A percentile compares a stretch with the other conserved stretches of the same genome.
Evolutionary conservation across 1,284 basidiomycete genomes (phyloP).

Genomic region (Naganishia liquefaciens): DNA sequence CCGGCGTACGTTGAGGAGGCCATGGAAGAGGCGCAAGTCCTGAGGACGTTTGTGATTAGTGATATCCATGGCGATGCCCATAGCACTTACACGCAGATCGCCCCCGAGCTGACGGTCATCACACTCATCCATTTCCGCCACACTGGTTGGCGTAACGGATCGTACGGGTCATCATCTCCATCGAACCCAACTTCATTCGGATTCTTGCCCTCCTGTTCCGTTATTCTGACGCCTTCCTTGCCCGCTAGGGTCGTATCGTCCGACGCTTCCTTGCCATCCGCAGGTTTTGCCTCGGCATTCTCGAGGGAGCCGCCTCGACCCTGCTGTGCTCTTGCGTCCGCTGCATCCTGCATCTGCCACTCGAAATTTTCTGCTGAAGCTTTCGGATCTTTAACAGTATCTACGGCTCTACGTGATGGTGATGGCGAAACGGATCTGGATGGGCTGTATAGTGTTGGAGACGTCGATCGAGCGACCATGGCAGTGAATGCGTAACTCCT

Average conservation of each 20-base stretch:
- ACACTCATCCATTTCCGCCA: conserved; percentile 47
- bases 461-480: conserved; percentile 5
- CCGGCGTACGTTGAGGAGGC: conserved; percentile 68
- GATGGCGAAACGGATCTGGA: conserved; percentile 12
- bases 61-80: too few relatives aligned
- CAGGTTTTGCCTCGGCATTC: background rate
- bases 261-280: background rate
- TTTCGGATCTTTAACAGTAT: background rate
- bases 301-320: background rate
- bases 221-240: background rate
- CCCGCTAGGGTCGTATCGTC: background rate
- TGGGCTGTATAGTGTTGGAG: conserved; percentile 8
- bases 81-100: conserved; percentile 35
- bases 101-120: conserved; percentile 38
- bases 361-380: background rate
- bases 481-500: background rate
- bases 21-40: conserved; percentile 70
- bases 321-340: background rate
- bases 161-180: conserved; percentile 42
- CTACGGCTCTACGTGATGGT: background rate
- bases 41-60: conserved; percentile 52
- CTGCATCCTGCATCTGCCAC: background rate
- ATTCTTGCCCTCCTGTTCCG: conserved; percentile 26
- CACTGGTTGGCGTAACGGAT: conserved; percentile 43
- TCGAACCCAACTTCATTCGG: conserved; percentile 45